phyloP scores from a whole-genome alignment of 805 yeast genomes.

The Wickerhamiella domercqiae region DNA sequence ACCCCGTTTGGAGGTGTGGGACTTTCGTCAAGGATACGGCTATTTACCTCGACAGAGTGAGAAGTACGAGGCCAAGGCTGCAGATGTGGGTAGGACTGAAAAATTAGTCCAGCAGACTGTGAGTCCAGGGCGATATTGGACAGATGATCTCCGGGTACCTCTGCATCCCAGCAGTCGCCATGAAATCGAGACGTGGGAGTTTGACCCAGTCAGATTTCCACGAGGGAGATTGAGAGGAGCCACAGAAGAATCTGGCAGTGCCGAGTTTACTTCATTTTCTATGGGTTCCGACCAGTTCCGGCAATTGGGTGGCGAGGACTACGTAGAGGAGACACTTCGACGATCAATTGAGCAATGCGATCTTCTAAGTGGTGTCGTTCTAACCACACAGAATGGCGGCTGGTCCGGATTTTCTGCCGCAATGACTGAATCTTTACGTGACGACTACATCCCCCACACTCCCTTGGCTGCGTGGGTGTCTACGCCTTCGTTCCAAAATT shows the following conservation, averaged over 20 bases:
- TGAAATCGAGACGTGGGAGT: slow-evolving; percentile 45
- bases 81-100: neutral
- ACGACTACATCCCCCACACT: slow-evolving; percentile 21
- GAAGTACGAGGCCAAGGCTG: neutral
- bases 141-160: slow-evolving; percentile 58
- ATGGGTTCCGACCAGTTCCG: slow-evolving; percentile 50
- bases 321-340: slow-evolving; percentile 49
- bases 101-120: neutral
- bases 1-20: slow-evolving; percentile 80
- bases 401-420: slow-evolving; percentile 69
- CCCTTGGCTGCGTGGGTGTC: slow-evolving; percentile 14
- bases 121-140: slow-evolving; percentile 33
- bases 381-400: slow-evolving; percentile 50
- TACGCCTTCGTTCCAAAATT: neutral
- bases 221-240: slow-evolving; percentile 23
- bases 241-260: slow-evolving; percentile 2
- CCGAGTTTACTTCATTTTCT: slow-evolving; percentile 21
- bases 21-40: slow-evolving; percentile 66
- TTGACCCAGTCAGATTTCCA: slow-evolving; percentile 20
- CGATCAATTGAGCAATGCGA: slow-evolving; percentile 62
- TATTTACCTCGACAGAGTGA: neutral
- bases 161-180: slow-evolving; percentile 46
- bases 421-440: slow-evolving; percentile 40
- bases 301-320: slow-evolving; percentile 25
- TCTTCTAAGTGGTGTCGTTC: slow-evolving; percentile 50